These are phyloP conservation scores for Eragrostis curvula DNA, from an alignment of 176 grass and related monocot species.

Conservation along the genomic window DNA sequence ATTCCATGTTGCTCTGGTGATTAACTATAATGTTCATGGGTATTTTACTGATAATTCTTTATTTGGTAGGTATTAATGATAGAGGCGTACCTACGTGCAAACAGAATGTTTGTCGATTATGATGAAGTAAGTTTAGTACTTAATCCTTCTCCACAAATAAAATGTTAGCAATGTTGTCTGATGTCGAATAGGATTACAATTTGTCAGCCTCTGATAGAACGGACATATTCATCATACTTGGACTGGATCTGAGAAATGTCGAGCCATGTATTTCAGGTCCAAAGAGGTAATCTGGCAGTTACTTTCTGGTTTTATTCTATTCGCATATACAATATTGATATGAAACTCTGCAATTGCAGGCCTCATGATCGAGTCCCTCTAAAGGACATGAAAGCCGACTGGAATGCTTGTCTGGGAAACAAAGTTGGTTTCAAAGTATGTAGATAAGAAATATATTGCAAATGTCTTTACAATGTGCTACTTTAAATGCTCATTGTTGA, in stretches of 20 bases:
- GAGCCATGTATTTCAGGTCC: slow-evolving; percentile 33
- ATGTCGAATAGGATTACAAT: not conserved
- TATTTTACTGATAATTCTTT: not conserved
- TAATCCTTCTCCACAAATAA: not conserved
- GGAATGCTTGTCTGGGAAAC: not conserved
- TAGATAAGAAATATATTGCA: not conserved
- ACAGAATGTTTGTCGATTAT: slow-evolving; percentile 35
- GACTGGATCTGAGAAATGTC: slow-evolving; percentile 30
- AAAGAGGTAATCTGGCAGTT: slow-evolving; percentile 4
- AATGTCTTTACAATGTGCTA: not conserved
- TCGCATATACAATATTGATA: not conserved
- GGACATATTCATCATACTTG: slow-evolving; percentile 27
- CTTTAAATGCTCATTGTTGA: not conserved
- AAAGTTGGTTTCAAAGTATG: slow-evolving; percentile 24
- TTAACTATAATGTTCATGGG: not conserved
- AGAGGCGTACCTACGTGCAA: slow-evolving; percentile 34
- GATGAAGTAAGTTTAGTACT: not conserved
- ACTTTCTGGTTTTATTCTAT: not conserved
- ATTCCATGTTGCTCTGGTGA: not conserved
- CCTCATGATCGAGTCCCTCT: slow-evolving; percentile 25
- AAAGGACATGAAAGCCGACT: slow-evolving; percentile 35
- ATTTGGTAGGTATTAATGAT: slow-evolving; percentile 8
- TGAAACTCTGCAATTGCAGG: not conserved
- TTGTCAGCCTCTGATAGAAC: slow-evolving; percentile 24
- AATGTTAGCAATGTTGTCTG: not conserved